Evolutionary conservation across 2,329 filamentous ascomycete species (phyloP), one percentile per base, ranked within the genome.

Genomic region (Pseudophaeomoniella oleicola): DNA sequence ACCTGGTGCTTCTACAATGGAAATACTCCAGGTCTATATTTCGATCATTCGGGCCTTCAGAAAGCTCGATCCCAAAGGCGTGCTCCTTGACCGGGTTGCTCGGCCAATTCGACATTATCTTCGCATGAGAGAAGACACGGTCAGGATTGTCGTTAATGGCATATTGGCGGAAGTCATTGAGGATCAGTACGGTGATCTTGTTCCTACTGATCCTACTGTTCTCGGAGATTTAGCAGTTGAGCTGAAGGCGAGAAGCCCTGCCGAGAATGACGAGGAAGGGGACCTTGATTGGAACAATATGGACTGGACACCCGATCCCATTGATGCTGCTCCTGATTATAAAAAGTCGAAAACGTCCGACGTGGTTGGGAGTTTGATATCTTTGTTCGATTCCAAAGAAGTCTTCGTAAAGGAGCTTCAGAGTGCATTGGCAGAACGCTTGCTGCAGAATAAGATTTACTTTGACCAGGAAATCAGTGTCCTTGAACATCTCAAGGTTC

Each of bases 341-440:
- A 85, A 82, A 51, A 80, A 86, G 40, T 83, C 84, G 9, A 92
- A 83, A 54, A 82, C 77, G 31, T 82, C 87, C 44, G 90, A 98
- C 56, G 80, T 96, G 10, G 85, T 96, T 39, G 86, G 86, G 36
- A 93, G 86, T 36, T 66, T 98, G 31, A 82, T 96, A 46, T 81
- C 77, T 40, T 75, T 93, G 0, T 82, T 94, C 46, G 88, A 94
- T 10, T 81, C 81, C 13, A 84, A 87, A 46, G 88, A 94, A 36
- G 72, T 81, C 32, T 96, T 96, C 52, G 90, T 94, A 57, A 92
- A 86, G 47, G 88, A 96, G 54, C 81, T 98, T 43, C 86, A 94
- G 51, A 76, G 71, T 37, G 83, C 93, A 31, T 72, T 98, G n/a
- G 83, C 82, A 4, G 84, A 92, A 43, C 78, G 87, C 33, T 62